Percentiles rank a stretch among this genome's conserved stretches.
Evolutionary conservation across 164 flowering plant genomes (phyloP).

Genomic region (Kingdonia uniflora): DNA sequence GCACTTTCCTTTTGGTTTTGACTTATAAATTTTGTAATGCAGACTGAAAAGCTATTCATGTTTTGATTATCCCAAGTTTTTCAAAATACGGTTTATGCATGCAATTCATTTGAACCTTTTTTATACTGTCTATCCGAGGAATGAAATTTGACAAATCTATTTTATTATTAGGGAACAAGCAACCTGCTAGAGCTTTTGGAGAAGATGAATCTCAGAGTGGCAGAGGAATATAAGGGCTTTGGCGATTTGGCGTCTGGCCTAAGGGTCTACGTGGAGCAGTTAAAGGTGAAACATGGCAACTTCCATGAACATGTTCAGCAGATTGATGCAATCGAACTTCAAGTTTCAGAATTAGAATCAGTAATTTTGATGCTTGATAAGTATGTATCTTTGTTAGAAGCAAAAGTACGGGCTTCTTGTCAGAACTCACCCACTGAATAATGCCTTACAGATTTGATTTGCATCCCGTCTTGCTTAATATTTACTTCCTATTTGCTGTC

Average conservation of each 20-base stretch:
- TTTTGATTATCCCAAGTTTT: not conserved
- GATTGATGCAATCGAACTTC: slow-evolving; percentile 71
- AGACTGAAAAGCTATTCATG: too few species aligned
- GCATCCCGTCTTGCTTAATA: too few species aligned
- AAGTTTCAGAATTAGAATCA: slow-evolving; percentile 80
- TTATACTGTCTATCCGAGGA: not conserved
- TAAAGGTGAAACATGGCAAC: slow-evolving; percentile 57
- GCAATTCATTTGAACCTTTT: not conserved
- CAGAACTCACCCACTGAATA: slow-evolving; percentile 8
- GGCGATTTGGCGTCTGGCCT: slow-evolving; percentile 88
- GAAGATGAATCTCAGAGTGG: slow-evolving; percentile 76
- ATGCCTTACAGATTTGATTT: too few species aligned
- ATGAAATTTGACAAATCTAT: not conserved
- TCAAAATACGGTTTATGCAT: not conserved
- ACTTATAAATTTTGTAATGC: too few species aligned
- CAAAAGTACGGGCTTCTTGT: slow-evolving; percentile 30
- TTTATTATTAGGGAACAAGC: slow-evolving; percentile 52
- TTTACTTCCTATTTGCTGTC: too few species aligned
- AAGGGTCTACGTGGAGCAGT: slow-evolving; percentile 82
- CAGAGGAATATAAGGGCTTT: slow-evolving; percentile 66
- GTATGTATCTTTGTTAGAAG: slow-evolving; percentile 57
- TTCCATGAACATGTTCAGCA: slow-evolving; percentile 74
- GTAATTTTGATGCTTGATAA: slow-evolving; percentile 69
- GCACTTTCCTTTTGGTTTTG: too few species aligned
- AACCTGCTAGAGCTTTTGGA: slow-evolving; percentile 66